These are phyloP conservation scores for Nymphaea thermarum DNA, from an alignment of 164 flowering plant species.

Conservation along the genomic window DNA sequence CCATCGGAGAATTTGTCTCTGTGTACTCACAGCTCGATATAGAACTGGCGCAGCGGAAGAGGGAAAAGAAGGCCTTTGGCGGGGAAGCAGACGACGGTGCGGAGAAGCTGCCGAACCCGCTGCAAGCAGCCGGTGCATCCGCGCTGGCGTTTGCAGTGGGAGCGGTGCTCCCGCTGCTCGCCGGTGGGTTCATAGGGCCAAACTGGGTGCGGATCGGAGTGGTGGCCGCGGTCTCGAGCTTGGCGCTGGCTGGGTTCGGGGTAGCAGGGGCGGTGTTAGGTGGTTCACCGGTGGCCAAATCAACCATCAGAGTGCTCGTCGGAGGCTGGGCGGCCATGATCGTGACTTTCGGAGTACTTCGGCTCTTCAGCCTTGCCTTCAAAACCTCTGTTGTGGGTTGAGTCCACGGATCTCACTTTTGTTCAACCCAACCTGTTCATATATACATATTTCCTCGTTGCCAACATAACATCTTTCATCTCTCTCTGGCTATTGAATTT, in stretches of 20 bases:
- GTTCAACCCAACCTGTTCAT: too few relatives aligned
- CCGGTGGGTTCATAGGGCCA: conserved; percentile 8
- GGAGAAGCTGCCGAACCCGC: conserved; percentile 13
- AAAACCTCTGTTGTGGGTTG: background rate
- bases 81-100: background rate
- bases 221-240: conserved; percentile 8
- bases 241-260: conserved; percentile 16
- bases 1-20: conserved; percentile 4
- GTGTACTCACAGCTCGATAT: conserved; percentile 2
- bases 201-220: conserved; percentile 13
- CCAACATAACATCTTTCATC: too few relatives aligned
- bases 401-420: too few relatives aligned
- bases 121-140: conserved; percentile 16
- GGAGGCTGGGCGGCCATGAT: conserved; percentile 24
- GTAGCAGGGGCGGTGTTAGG: conserved; percentile 13
- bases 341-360: conserved; percentile 16
- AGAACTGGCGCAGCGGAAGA: background rate
- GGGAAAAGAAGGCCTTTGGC: background rate
- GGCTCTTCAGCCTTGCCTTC: conserved; percentile 1
- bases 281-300: conserved; percentile 11
- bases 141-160: conserved; percentile 17
- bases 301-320: conserved; percentile 14
- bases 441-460: too few relatives aligned
- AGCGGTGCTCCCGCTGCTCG: conserved; percentile 8
- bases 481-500: too few relatives aligned